Conservation (phyloP, 495 filamentous ascomycete genomes). For the Penicillium robsamsonii region DNA sequence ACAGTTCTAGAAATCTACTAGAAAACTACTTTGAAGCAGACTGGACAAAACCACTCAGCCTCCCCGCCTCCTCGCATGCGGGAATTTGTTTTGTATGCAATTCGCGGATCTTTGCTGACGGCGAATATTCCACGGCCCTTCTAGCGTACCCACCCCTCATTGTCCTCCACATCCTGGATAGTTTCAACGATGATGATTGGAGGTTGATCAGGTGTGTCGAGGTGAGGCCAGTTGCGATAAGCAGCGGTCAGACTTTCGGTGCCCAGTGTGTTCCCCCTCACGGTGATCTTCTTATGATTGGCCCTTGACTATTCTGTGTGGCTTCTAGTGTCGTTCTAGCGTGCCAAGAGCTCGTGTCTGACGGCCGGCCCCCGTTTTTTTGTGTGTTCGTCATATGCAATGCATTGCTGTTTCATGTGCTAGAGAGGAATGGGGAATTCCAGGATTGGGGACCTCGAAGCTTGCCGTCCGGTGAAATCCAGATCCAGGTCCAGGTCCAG, state of each 20-base stretch:
- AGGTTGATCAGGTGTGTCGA: not conserved
- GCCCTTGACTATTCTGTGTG: constrained; percentile 17
- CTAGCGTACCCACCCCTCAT: constrained; percentile 14
- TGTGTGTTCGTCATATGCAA: not conserved
- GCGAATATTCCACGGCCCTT: constrained; percentile 22
- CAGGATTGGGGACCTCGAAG: not conserved
- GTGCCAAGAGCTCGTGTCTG: constrained; percentile 6
- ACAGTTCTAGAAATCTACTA: constrained; percentile 4
- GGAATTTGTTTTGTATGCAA: constrained; percentile 20
- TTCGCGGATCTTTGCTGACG: constrained; percentile 21
- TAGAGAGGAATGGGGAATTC: not conserved
- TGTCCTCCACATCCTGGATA: not conserved
- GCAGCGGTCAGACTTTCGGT: constrained; percentile 23
- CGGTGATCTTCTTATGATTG: constrained; percentile 12
- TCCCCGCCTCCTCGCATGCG: constrained; percentile 21
- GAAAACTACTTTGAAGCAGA: constrained; percentile 6
- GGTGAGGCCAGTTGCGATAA: constrained; percentile 18
- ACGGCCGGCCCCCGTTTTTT: not conserved
- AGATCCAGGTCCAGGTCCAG: too few species aligned
- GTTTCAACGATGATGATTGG: constrained; percentile 11
- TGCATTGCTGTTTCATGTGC: not conserved
- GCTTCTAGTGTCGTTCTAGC: constrained; percentile 27
- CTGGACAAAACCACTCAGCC: constrained; percentile 12
- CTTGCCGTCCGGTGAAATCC: not conserved
- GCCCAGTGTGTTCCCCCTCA: constrained; percentile 1